Conservation (phyloP, 345 rosid species). For the Eutrema yunnanense region DNA sequence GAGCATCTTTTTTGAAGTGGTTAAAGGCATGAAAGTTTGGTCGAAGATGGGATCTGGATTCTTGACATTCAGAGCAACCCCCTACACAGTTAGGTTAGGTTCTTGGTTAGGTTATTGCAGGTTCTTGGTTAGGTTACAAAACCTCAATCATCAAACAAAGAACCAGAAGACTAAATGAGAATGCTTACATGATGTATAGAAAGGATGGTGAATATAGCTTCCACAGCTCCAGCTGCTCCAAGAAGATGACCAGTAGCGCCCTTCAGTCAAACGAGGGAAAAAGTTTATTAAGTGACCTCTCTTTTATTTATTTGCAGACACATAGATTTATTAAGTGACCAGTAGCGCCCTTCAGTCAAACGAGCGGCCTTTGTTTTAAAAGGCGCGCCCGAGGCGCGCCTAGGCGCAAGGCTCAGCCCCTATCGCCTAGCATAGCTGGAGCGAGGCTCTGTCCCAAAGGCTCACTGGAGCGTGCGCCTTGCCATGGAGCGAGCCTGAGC, state of each 20-base stretch:
- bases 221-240: constrained; percentile 97
- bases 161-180: background rate
- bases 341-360: too few relatives aligned
- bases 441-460: too few relatives aligned
- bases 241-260: constrained; percentile 97
- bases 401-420: too few relatives aligned
- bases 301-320: background rate
- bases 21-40: constrained; percentile 57
- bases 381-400: too few relatives aligned
- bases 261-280: constrained; percentile 32
- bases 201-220: constrained; percentile 75
- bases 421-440: too few relatives aligned
- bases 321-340: background rate
- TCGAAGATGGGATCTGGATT: constrained; percentile 76
- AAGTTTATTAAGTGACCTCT: background rate
- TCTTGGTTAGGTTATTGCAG: background rate
- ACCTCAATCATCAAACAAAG: background rate
- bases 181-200: constrained; percentile 60
- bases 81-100: constrained; percentile 38
- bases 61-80: constrained; percentile 70
- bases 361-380: too few relatives aligned
- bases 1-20: constrained; percentile 59
- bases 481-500: too few relatives aligned
- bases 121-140: background rate
- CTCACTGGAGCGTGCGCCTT: too few relatives aligned